A percentile compares a stretch with the other conserved stretches of the same genome.
Evolutionary conservation across 345 rosid species (phyloP).

Genomic region (Bretschneidera sinensis): DNA sequence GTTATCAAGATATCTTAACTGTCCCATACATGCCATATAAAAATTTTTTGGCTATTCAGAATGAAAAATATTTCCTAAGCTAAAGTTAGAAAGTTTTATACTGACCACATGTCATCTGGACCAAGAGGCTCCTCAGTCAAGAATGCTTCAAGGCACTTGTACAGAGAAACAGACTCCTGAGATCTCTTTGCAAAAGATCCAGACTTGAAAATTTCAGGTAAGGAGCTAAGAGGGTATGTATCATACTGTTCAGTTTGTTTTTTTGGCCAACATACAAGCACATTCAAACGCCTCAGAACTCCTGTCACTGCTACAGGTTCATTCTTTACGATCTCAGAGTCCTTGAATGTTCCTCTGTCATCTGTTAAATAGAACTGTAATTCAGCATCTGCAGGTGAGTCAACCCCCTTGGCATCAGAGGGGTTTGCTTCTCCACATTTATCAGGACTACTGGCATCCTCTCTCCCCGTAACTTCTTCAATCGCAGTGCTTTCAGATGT

Average conservation of each 20-base stretch:
- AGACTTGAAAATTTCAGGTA: constrained; percentile 70
- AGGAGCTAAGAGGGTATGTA: constrained; percentile 47
- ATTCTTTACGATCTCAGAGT: constrained; percentile 43
- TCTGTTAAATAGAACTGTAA: constrained; percentile 61
- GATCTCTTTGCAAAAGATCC: constrained; percentile 62
- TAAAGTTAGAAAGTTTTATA: constrained; percentile 15
- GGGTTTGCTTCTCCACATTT: constrained; percentile 29
- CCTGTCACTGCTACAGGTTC: constrained; percentile 44
- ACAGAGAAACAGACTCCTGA: constrained; percentile 76
- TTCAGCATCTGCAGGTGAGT: constrained; percentile 44
- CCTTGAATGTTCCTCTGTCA: constrained; percentile 56
- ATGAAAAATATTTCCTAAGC: constrained; percentile 9
- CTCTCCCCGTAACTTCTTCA: constrained; percentile 38
- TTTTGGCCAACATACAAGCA: constrained; percentile 75
- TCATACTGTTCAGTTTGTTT: constrained; percentile 57
- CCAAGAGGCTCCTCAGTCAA: constrained; percentile 97
- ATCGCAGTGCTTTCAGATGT: constrained; percentile 27
- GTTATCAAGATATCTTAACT: background rate
- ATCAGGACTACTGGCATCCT: constrained; percentile 25
- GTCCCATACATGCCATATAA: background rate
- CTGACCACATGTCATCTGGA: constrained; percentile 99
- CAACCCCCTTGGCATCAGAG: constrained; percentile 32
- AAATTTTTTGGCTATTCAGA: background rate
- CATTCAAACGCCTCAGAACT: constrained; percentile 41
- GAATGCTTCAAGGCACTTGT: constrained; percentile 96